Evolutionary conservation across 139 green algal genomes (phyloP).

Genomic region (Limnomonas spitsbergensis): DNA sequence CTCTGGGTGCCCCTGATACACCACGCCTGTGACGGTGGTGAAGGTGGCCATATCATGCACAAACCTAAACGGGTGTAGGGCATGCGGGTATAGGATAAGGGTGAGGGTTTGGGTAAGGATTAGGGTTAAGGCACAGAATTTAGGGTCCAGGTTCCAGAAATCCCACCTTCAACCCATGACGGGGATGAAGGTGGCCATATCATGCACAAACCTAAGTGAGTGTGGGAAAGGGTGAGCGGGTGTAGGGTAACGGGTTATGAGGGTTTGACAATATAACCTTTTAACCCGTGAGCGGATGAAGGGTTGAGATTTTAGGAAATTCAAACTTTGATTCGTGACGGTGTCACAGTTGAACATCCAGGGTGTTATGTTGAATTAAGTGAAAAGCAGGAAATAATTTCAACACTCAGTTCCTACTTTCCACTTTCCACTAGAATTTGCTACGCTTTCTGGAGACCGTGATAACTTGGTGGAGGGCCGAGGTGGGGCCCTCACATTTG

Average conservation of each 20-base stretch:
- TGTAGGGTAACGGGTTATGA: too few species aligned
- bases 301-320: too few species aligned
- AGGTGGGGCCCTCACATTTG: not conserved
- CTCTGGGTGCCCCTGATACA: conserved; percentile 5
- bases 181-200: conserved; percentile 13
- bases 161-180: not conserved
- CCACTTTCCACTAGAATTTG: too few species aligned
- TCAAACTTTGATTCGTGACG: too few species aligned
- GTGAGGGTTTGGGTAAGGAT: not conserved
- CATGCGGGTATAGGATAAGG: not conserved
- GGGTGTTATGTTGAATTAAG: too few species aligned
- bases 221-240: not conserved
- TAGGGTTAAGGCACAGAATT: too few species aligned
- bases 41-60: conserved; percentile 23
- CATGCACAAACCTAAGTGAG: conserved; percentile 1
- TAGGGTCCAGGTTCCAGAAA: not conserved
- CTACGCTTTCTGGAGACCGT: too few species aligned
- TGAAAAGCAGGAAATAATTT: too few species aligned
- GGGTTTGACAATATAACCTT: too few species aligned
- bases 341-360: too few species aligned
- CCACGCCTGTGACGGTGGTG: not conserved
- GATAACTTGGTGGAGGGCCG: not conserved
- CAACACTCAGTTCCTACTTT: too few species aligned
- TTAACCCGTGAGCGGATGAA: too few species aligned
- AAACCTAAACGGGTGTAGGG: not conserved